Conservation (phyloP, 2,329 filamentous ascomycete species). For the Botrytis hyacinthi region DNA sequence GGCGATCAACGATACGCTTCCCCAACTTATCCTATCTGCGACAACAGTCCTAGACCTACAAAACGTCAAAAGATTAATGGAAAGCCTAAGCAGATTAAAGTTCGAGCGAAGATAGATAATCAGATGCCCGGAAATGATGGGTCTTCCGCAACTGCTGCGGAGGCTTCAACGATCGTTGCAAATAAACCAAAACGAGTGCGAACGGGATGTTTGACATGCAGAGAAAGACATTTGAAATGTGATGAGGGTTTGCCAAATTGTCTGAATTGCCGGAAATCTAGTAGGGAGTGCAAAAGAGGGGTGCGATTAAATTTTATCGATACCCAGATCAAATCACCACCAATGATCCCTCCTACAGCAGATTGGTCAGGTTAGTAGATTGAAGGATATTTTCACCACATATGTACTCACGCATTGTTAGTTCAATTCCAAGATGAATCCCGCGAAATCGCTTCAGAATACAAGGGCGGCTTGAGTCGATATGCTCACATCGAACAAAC, state of each 20-base stretch:
- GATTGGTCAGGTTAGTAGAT: conserved; percentile 59
- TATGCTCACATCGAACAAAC: conserved; percentile 59
- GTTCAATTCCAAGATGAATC: conserved; percentile 88
- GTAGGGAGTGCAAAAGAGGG: conserved; percentile 79
- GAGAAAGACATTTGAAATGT: conserved; percentile 87
- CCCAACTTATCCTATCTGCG: conserved; percentile 25
- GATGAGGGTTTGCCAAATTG: conserved; percentile 52
- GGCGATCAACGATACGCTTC: conserved; percentile 35
- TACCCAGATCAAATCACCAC: conserved; percentile 66
- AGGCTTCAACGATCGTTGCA: conserved; percentile 24
- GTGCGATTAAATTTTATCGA: conserved; percentile 91
- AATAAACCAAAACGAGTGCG: conserved; percentile 79
- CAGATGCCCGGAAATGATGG: conserved; percentile 35
- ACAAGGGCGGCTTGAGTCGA: conserved; percentile 71
- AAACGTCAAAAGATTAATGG: conserved; percentile 30
- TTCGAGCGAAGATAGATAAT: conserved; percentile 25
- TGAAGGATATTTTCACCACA: not conserved
- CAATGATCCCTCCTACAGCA: conserved; percentile 56
- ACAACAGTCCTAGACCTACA: conserved; percentile 29
- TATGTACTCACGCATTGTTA: conserved; percentile 30
- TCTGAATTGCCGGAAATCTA: conserved; percentile 86
- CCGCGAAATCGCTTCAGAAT: conserved; percentile 84
- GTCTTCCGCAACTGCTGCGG: conserved; percentile 25
- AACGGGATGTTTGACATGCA: conserved; percentile 87
- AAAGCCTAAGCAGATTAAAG: conserved; percentile 22